Evolutionary conservation across 805 yeast genomes (phyloP).

Genomic region (Tetrapisispora nanseiensis): DNA sequence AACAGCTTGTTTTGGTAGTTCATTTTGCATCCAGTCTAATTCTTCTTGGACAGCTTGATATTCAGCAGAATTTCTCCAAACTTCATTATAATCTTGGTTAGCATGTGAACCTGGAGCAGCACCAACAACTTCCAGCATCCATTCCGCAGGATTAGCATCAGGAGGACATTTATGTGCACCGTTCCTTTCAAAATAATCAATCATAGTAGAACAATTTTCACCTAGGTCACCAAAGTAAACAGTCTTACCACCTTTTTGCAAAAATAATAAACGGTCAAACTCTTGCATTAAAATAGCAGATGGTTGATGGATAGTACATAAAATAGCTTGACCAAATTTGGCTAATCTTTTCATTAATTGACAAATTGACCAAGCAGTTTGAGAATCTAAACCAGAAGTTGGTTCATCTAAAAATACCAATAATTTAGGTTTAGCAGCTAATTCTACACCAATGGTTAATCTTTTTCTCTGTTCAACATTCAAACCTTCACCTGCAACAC

Average conservation of each 20-base stretch:
- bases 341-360: conserved; percentile 52
- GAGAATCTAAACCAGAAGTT: conserved; percentile 60
- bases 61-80: conserved; percentile 67
- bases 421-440: conserved; percentile 55
- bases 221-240: conserved; percentile 69
- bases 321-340: conserved; percentile 51
- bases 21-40: conserved; percentile 54
- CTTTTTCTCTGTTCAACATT: conserved; percentile 56
- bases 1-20: conserved; percentile 34
- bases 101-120: conserved; percentile 77
- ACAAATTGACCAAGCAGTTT: conserved; percentile 59
- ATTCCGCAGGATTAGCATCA: conserved; percentile 75
- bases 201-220: conserved; percentile 44
- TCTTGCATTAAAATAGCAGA: conserved; percentile 69
- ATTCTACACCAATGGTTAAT: conserved; percentile 55
- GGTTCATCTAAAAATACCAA: conserved; percentile 58
- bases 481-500: conserved; percentile 63
- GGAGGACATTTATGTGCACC: conserved; percentile 62
- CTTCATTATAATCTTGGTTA: conserved; percentile 60
- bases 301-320: conserved; percentile 79
- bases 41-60: conserved; percentile 48
- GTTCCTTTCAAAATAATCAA: conserved; percentile 53
- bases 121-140: conserved; percentile 84
- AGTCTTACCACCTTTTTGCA: conserved; percentile 63
- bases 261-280: conserved; percentile 64